A percentile compares a stretch with the other conserved stretches of the same genome.
Evolutionary conservation across 768 basidiomycete genomes (phyloP).

Genomic region (Gloeopeniophorella convolvens): DNA sequence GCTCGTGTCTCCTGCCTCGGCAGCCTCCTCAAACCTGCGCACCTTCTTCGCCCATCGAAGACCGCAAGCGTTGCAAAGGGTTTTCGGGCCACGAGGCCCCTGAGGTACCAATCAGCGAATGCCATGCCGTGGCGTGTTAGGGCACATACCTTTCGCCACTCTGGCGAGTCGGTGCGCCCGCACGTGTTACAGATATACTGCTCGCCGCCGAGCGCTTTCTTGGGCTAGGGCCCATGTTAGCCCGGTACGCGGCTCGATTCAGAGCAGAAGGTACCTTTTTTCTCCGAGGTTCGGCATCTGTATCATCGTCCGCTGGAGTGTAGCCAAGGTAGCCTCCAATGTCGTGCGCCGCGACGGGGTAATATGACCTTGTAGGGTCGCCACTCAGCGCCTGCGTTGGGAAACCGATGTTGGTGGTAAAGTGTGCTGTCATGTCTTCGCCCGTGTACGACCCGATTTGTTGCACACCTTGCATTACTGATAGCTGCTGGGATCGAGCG

Average conservation of each 20-base stretch:
- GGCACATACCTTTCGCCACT: conserved; percentile 79
- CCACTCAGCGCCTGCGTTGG: conserved; percentile 1
- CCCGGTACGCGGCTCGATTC: neutral
- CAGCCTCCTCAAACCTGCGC: conserved; percentile 37
- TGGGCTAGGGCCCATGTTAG: conserved; percentile 12
- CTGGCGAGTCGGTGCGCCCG: conserved; percentile 92
- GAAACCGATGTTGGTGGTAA: conserved; percentile 10
- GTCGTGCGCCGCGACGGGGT: conserved; percentile 7
- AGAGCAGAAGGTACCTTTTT: conserved; percentile 46
- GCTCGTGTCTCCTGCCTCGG: conserved; percentile 23
- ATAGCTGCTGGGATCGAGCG: conserved; percentile 19
- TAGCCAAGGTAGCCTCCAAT: conserved; percentile 1
- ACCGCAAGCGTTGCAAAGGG: conserved; percentile 96
- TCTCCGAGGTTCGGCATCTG: conserved; percentile 49
- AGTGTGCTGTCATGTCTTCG: conserved; percentile 12
- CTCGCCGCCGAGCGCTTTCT: conserved; percentile 44
- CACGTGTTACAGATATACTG: conserved; percentile 89
- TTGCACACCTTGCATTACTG: conserved; percentile 12
- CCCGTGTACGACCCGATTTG: conserved; percentile 14
- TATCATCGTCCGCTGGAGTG: conserved; percentile 35
- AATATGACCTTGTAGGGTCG: conserved; percentile 12
- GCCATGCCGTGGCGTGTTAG: neutral
- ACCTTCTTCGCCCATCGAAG: conserved; percentile 85
- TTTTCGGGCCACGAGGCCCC: conserved; percentile 94
- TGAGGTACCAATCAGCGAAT: conserved; percentile 24